Conservation (phyloP, 2,329 filamentous ascomycete genomes). For the Ophiobolus disseminans region DNA sequence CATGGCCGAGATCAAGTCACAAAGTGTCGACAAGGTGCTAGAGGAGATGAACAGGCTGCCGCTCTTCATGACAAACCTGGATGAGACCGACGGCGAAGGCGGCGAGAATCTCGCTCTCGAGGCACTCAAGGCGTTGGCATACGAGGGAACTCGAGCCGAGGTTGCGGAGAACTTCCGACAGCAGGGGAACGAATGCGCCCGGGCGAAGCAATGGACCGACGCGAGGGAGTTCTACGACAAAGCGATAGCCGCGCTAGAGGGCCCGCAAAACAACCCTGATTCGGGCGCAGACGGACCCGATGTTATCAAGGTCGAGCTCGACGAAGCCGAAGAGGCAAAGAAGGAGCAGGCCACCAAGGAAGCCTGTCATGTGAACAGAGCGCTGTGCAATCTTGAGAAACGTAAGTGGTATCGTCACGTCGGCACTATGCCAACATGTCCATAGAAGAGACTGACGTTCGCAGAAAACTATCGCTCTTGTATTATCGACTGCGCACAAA, state of each 20-base stretch:
- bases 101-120: constrained; percentile 84
- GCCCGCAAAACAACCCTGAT: constrained; percentile 59
- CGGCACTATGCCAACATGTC: too few species aligned
- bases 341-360: constrained; percentile 73
- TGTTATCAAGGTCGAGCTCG: constrained; percentile 58
- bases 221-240: constrained; percentile 92
- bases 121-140: constrained; percentile 86
- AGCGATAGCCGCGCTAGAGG: constrained; percentile 74
- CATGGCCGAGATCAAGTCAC: constrained; percentile 64
- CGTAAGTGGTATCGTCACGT: constrained; percentile 61
- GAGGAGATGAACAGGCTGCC: constrained; percentile 74
- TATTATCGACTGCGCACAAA: constrained; percentile 81
- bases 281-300: constrained; percentile 48
- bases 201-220: constrained; percentile 75
- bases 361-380: constrained; percentile 82
- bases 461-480: constrained; percentile 84
- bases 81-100: constrained; percentile 64
- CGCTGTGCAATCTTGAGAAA: constrained; percentile 86
- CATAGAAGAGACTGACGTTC: constrained; percentile 9
- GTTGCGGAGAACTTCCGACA: constrained; percentile 85
- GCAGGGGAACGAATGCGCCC: constrained; percentile 89
- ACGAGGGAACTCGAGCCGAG: constrained; percentile 88
- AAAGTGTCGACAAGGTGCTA: constrained; percentile 66
- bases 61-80: constrained; percentile 94
- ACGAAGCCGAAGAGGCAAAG: constrained; percentile 65